These are phyloP conservation scores for Piper betle DNA, from an alignment of 164 flowering plant species.

Conservation along the genomic window DNA sequence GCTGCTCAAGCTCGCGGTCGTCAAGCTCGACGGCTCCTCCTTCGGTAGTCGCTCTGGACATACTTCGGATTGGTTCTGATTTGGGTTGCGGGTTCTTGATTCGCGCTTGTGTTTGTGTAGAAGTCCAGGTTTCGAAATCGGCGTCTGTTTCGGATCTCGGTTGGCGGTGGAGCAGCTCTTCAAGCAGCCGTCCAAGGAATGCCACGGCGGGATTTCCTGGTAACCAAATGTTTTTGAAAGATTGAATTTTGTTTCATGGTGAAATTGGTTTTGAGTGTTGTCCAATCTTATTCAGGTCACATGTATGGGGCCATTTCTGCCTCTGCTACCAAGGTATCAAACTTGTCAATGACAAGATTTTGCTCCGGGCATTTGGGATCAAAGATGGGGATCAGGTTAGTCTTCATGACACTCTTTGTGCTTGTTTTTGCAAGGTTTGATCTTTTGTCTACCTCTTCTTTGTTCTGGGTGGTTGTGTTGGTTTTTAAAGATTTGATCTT, in stretches of 20 bases:
- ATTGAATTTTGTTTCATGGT: too few species aligned
- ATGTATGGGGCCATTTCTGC: constrained; percentile 92
- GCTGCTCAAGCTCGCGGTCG: constrained; percentile 50
- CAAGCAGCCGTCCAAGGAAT: constrained; percentile 32
- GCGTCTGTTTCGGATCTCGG: constrained; percentile 54
- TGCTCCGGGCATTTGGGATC: constrained; percentile 35
- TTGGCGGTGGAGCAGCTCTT: constrained; percentile 64
- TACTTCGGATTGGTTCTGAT: background rate
- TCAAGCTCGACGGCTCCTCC: constrained; percentile 71
- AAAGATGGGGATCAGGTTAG: constrained; percentile 83
- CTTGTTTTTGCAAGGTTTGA: background rate
- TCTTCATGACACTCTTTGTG: too few species aligned
- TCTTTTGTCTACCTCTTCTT: too few species aligned
- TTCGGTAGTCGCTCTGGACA: constrained; percentile 31
- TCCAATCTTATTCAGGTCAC: constrained; percentile 32
- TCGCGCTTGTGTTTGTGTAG: constrained; percentile 17
- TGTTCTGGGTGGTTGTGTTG: too few species aligned
- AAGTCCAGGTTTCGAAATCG: constrained; percentile 37
- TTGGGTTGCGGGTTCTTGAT: background rate
- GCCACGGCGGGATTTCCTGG: constrained; percentile 68
- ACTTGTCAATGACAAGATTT: constrained; percentile 36
- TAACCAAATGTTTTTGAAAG: constrained; percentile 17
- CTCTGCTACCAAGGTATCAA: constrained; percentile 47
- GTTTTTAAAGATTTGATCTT: too few species aligned
- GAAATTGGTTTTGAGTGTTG: background rate